These are phyloP conservation scores for Rickenella mellea DNA, from an alignment of 768 basidiomycete genomes.

Conservation along the genomic window DNA sequence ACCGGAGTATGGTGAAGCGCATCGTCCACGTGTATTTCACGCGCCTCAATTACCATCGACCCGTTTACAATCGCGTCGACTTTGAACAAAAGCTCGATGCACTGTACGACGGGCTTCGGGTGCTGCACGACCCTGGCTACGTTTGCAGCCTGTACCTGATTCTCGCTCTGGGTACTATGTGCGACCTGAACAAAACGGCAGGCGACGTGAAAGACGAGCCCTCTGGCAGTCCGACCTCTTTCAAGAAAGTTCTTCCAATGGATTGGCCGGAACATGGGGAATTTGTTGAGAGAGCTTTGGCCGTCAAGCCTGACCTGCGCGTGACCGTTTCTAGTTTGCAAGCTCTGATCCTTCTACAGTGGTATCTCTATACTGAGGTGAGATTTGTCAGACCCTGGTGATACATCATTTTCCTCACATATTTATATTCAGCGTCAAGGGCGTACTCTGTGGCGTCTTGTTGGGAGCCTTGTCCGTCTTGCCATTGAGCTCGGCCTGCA, in stretches of 20 bases:
- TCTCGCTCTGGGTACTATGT: slow-evolving; percentile 72
- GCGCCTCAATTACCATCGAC: slow-evolving; percentile 72
- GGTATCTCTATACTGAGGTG: slow-evolving; percentile 87
- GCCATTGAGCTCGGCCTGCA: slow-evolving; percentile 80
- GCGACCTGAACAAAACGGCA: slow-evolving; percentile 69
- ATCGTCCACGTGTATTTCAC: slow-evolving; percentile 67
- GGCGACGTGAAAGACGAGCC: slow-evolving; percentile 40
- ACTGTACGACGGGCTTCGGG: slow-evolving; percentile 49
- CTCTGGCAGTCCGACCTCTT: slow-evolving; percentile 26
- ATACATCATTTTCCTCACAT: slow-evolving; percentile 5
- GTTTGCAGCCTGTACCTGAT: slow-evolving; percentile 71
- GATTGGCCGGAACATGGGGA: slow-evolving; percentile 78
- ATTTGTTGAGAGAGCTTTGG: slow-evolving; percentile 72
- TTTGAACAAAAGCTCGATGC: slow-evolving; percentile 57
- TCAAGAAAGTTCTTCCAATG: slow-evolving; percentile 53
- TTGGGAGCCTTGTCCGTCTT: slow-evolving; percentile 74
- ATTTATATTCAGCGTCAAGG: slow-evolving; percentile 59
- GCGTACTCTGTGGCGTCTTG: slow-evolving; percentile 81
- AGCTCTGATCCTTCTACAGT: slow-evolving; percentile 75
- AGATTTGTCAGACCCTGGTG: slow-evolving; percentile 10
- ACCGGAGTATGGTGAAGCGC: slow-evolving; percentile 51
- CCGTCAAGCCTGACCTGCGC: slow-evolving; percentile 72
- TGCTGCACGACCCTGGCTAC: slow-evolving; percentile 66
- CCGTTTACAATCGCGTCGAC: slow-evolving; percentile 59
- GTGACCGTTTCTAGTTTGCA: slow-evolving; percentile 79